Evolutionary conservation across 2,329 filamentous ascomycete species (phyloP), one percentile per base, ranked within the genome.

Genomic region (Aspergillus hiratsukae): DNA sequence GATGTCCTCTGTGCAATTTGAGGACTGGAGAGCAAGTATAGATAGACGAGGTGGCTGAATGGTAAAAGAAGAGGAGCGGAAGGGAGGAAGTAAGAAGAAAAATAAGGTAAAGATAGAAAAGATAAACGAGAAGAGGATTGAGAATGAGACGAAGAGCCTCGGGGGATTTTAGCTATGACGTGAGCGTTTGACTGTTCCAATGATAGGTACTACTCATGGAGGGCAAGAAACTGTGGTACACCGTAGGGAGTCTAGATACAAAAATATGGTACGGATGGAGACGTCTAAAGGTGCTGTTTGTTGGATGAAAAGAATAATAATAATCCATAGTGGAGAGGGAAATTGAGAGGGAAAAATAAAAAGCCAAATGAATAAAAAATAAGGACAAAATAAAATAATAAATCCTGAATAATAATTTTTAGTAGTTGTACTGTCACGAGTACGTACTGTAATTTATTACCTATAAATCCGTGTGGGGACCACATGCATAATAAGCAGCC

Each of bases 101-200:
- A 50, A 50, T 4, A 21, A 21, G 11, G 10, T 23, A 31, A 27
- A 40, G 50, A 55, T 29, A 19, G 45, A 27, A 28, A 48, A 46
- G 28, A 3, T 6, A 51, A 50, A 43, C 2, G 28, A 28, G 48
- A 53, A 49, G 25, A 46, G 46, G 50, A 46, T 29, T 49, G 27
- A 58, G 59, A 59, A 57, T 53, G 55, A 62, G 56, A 59, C 49
- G 55, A 62, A 68, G 58, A 66, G 63, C 54, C 63, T 65, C 62
- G 63, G 61, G 56, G 43, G 64, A 61, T 61, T 62, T 58, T 49
- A 54, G 41, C 58, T 63, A 69, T 69, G 66, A 69, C 66, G 66
- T 69, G 65, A 68, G 62, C 57, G 55, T 57, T 54, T 21, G 40
- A 46, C 43, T 46, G 28, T 21, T 46, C 51, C 40, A 27, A 50